Percentiles rank a stretch among this genome's conserved stretches.
phyloP scores from a whole-genome alignment of 1,284 basidiomycete genomes.

The Chiua sp. region DNA sequence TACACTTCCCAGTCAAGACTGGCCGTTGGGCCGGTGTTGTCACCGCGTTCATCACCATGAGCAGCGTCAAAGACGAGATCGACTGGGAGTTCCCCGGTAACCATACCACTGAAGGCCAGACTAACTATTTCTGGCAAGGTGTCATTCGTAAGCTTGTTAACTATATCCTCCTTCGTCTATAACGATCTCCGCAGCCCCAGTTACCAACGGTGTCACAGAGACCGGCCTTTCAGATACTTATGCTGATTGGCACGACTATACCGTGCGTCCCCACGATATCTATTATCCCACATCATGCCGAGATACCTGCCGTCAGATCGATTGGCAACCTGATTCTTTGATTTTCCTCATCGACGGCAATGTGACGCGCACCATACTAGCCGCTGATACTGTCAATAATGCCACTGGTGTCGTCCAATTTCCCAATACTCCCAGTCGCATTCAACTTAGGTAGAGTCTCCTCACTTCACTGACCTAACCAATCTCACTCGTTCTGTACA shows the following conservation, averaged over 20 bases:
- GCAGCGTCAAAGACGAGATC: conserved; percentile 84
- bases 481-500: conserved; percentile 29
- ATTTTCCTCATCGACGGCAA: conserved; percentile 75
- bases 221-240: conserved; percentile 64
- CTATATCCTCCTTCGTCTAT: background rate
- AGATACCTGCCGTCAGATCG: conserved; percentile 51
- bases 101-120: conserved; percentile 67
- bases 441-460: conserved; percentile 69
- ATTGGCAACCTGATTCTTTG: conserved; percentile 76
- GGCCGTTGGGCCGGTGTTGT: conserved; percentile 78
- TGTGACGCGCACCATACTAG: conserved; percentile 69
- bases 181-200: conserved; percentile 34
- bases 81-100: conserved; percentile 84
- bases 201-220: conserved; percentile 52
- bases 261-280: conserved; percentile 49
- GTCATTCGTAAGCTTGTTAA: conserved; percentile 60
- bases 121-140: conserved; percentile 83
- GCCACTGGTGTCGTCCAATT: conserved; percentile 59
- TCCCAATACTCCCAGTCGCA: conserved; percentile 77
- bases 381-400: conserved; percentile 58
- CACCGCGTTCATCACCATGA: conserved; percentile 87
- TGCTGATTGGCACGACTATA: conserved; percentile 76
- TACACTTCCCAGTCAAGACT: conserved; percentile 58
- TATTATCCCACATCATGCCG: background rate
- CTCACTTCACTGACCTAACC: background rate